Percentiles rank a stretch among this genome's conserved stretches.
Evolutionary conservation across 2,329 filamentous ascomycete species (phyloP).

Genomic region (Colletotrichum orchidophilum): DNA sequence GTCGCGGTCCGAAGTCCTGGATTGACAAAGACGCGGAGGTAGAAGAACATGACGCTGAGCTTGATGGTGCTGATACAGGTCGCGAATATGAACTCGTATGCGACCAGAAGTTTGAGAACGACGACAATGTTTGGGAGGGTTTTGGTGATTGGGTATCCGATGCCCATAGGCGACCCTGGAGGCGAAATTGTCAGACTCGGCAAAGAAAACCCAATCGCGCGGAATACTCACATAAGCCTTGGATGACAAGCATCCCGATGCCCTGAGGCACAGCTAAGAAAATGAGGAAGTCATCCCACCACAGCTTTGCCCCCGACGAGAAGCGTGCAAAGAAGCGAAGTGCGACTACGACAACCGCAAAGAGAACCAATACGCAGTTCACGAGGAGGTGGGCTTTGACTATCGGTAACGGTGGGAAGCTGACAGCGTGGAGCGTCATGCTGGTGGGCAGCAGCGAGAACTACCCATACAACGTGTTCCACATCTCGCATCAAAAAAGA

Average conservation of each 20-base stretch:
- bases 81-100: conserved; percentile 49
- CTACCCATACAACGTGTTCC: neutral
- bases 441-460: neutral
- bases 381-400: conserved; percentile 40
- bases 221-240: conserved; percentile 42
- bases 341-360: conserved; percentile 37
- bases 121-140: conserved; percentile 38
- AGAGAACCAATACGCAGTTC: conserved; percentile 36
- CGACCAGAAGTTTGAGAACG: conserved; percentile 45
- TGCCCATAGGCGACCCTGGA: conserved; percentile 36
- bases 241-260: conserved; percentile 41
- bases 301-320: conserved; percentile 38
- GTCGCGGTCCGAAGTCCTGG: conserved; percentile 41
- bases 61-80: conserved; percentile 48
- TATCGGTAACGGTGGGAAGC: conserved; percentile 34
- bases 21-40: conserved; percentile 49
- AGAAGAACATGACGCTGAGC: conserved; percentile 51
- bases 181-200: conserved; percentile 12
- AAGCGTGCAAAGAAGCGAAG: conserved; percentile 40
- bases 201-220: neutral
- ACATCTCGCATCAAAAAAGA: neutral
- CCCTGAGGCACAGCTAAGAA: conserved; percentile 43
- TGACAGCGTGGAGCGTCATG: conserved; percentile 5
- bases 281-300: conserved; percentile 50
- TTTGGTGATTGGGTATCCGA: conserved; percentile 38